Percentiles rank a stretch among this genome's conserved stretches.
These are phyloP conservation scores for Ceratobasidium sp. DNA, from an alignment of 1,284 basidiomycete genomes.

Conservation along the genomic window DNA sequence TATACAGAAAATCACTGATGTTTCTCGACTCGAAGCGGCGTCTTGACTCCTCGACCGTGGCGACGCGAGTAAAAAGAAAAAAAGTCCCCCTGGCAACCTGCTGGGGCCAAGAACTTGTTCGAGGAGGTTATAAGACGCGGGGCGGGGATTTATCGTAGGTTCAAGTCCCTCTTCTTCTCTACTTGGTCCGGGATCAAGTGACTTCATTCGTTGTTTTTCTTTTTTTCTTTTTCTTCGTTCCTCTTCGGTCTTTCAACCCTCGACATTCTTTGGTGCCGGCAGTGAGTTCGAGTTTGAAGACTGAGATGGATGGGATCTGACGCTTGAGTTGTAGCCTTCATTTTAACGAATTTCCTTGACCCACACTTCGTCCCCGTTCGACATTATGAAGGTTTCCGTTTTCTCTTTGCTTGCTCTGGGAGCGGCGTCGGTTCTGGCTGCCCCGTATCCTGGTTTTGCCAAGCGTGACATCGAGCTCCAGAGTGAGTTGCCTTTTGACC, in stretches of 20 bases:
- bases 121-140: too few species aligned
- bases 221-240: conserved; percentile 17
- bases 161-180: conserved; percentile 35
- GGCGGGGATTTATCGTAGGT: too few species aligned
- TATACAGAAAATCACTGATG: too few species aligned
- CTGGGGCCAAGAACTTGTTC: too few species aligned
- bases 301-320: conserved; percentile 34
- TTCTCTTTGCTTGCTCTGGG: conserved; percentile 37
- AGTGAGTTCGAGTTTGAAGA: conserved; percentile 1
- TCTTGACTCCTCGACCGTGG: background rate
- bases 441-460: conserved; percentile 18
- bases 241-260: conserved; percentile 12
- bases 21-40: too few species aligned
- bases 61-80: conserved; percentile 15
- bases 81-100: conserved; percentile 17
- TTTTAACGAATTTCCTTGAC: conserved; percentile 19
- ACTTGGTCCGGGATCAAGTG: conserved; percentile 43
- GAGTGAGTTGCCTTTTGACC: too few species aligned
- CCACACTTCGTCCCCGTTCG: background rate
- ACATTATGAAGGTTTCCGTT: conserved; percentile 33
- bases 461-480: too few species aligned
- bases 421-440: conserved; percentile 30
- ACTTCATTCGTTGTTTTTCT: conserved; percentile 20
- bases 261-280: conserved; percentile 43
- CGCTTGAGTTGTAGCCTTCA: conserved; percentile 5